Evolutionary conservation across 2,329 filamentous ascomycete genomes (phyloP).

Genomic region (Chaetomiaceae sp.): DNA sequence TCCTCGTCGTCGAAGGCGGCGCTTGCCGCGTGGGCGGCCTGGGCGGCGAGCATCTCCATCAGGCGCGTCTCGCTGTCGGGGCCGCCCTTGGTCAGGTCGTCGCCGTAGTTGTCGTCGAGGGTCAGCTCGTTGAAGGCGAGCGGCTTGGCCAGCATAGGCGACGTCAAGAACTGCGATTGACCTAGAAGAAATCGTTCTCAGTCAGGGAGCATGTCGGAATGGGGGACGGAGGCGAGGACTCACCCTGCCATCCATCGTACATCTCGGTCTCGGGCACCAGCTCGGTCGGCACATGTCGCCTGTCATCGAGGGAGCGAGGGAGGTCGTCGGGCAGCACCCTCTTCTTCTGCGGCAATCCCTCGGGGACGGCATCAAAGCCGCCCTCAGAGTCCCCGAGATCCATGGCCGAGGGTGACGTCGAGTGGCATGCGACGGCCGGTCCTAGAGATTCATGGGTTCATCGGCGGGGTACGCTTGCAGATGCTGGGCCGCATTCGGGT

Average conservation of each 20-base stretch:
- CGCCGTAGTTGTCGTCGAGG: constrained; percentile 74
- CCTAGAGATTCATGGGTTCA: constrained; percentile 10
- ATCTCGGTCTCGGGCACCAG: constrained; percentile 84
- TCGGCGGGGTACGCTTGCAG: constrained; percentile 3
- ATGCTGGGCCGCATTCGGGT: constrained; percentile 10
- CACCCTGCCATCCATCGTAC: constrained; percentile 98
- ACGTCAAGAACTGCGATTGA: constrained; percentile 91
- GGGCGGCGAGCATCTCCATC: constrained; percentile 93
- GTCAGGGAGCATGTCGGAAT: constrained; percentile 15
- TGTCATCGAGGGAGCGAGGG: constrained; percentile 86
- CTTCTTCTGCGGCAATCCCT: constrained; percentile 34
- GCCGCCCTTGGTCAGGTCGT: constrained; percentile 54
- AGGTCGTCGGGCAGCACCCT: constrained; percentile 72
- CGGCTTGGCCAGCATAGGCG: constrained; percentile 77
- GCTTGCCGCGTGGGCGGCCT: constrained; percentile 77
- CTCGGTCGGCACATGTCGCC: constrained; percentile 62
- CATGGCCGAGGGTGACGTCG: constrained; percentile 44
- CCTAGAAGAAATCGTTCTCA: constrained; percentile 48
- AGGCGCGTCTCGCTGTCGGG: constrained; percentile 79
- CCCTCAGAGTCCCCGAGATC: constrained; percentile 49
- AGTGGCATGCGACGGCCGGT: constrained; percentile 19
- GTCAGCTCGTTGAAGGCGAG: constrained; percentile 77
- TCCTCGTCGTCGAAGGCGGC: constrained; percentile 74
- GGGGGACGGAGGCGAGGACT: constrained; percentile 27
- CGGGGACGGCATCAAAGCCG: constrained; percentile 24